Evolutionary conservation across 1,284 basidiomycete species (phyloP).

Genomic region (Fomitiporia mediterranea): DNA sequence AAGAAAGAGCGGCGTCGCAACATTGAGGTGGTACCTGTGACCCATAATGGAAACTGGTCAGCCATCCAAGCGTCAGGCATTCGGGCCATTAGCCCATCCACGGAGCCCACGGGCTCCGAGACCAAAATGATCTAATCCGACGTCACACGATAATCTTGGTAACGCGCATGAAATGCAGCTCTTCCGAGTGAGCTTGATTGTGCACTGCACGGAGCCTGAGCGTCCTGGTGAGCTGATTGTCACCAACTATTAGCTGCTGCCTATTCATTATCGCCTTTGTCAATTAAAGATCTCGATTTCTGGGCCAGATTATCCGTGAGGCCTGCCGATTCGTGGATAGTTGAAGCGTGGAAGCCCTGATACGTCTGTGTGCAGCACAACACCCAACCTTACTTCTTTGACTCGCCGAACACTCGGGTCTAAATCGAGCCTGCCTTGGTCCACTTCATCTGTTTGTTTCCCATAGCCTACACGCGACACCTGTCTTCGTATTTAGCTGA

Average conservation of each 20-base stretch:
- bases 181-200: background rate
- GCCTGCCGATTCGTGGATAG: slow-evolving; percentile 4
- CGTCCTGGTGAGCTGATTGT: background rate
- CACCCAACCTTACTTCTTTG: slow-evolving; percentile 8
- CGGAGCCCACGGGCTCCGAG: background rate
- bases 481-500: slow-evolving; percentile 17
- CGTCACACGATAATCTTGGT: background rate
- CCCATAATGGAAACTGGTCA: too few relatives aligned
- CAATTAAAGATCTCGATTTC: background rate
- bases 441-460: background rate
- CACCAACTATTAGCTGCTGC: background rate
- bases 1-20: background rate
- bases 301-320: background rate
- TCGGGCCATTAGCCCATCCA: too few relatives aligned
- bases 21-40: background rate
- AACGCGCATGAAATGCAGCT: background rate
- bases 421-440: slow-evolving; percentile 1
- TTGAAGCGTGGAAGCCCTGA: slow-evolving; percentile 10
- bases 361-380: slow-evolving; percentile 6
- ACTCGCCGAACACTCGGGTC: slow-evolving; percentile 18
- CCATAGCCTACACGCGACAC: slow-evolving; percentile 12
- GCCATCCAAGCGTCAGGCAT: too few relatives aligned
- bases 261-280: background rate
- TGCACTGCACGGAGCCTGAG: background rate
- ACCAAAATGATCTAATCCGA: background rate